Percentiles rank a stretch among this genome's conserved stretches.
Evolutionary conservation across 768 basidiomycete species (phyloP).

Genomic region (Clavaria fumosa): DNA sequence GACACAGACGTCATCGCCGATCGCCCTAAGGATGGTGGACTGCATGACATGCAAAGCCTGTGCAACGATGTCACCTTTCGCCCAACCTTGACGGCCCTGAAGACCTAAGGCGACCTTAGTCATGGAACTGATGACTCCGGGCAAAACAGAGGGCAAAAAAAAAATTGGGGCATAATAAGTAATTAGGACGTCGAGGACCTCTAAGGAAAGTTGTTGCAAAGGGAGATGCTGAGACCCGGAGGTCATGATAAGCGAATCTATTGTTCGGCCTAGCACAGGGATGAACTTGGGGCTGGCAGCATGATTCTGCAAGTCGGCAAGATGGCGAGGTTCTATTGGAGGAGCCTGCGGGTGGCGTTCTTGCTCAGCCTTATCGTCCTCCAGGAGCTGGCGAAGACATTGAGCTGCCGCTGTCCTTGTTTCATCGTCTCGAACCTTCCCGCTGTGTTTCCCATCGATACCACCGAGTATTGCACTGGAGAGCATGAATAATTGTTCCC

Average conservation of each 20-base stretch:
- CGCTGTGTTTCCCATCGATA: slow-evolving; percentile 53
- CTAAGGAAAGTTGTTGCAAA: slow-evolving; percentile 52
- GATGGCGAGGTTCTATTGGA: slow-evolving; percentile 17
- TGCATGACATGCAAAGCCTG: slow-evolving; percentile 43
- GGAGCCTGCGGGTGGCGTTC: slow-evolving; percentile 15
- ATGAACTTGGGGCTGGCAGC: slow-evolving; percentile 37
- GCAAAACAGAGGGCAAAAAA: slow-evolving; percentile 53
- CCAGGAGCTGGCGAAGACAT: slow-evolving; percentile 52
- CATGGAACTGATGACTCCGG: slow-evolving; percentile 70
- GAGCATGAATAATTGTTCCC: slow-evolving; percentile 80
- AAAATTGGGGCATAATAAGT: slow-evolving; percentile 38
- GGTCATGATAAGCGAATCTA: slow-evolving; percentile 53
- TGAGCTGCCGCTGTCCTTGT: slow-evolving; percentile 58
- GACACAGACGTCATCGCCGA: slow-evolving; percentile 55
- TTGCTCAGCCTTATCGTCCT: slow-evolving; percentile 29
- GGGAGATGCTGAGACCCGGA: slow-evolving; percentile 39
- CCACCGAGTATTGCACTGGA: slow-evolving; percentile 50
- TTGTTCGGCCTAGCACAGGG: slow-evolving; percentile 71
- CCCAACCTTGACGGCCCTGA: slow-evolving; percentile 44
- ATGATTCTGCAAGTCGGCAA: slow-evolving; percentile 26
- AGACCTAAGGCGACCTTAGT: slow-evolving; percentile 51
- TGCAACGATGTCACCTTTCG: slow-evolving; percentile 53
- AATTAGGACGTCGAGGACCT: slow-evolving; percentile 39
- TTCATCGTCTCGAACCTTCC: slow-evolving; percentile 62
- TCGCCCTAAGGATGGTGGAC: slow-evolving; percentile 33